Evolutionary conservation across 768 basidiomycete genomes (phyloP).

Genomic region (Kwoniella bestiolae): DNA sequence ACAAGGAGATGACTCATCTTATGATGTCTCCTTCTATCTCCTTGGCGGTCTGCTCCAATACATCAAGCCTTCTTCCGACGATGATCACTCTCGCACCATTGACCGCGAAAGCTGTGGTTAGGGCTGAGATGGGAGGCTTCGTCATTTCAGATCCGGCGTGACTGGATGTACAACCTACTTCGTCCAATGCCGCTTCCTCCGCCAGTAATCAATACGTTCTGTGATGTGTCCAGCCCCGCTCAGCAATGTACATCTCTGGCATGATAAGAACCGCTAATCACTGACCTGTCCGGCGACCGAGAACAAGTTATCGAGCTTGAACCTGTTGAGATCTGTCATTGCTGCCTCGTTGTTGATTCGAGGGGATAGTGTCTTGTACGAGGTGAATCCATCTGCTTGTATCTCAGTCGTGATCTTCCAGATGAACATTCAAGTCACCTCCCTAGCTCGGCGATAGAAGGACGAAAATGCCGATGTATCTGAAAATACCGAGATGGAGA

Average conservation of each 20-base stretch:
- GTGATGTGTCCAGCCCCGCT: too few relatives aligned
- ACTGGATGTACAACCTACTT: slow-evolving; percentile 52
- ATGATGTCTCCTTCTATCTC: slow-evolving; percentile 33
- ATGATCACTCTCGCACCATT: slow-evolving; percentile 52
- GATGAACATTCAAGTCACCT: neutral
- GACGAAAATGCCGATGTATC: neutral
- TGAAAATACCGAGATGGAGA: neutral
- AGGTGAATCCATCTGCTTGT: too few relatives aligned
- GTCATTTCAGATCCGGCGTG: neutral
- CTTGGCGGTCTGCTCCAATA: slow-evolving; percentile 36
- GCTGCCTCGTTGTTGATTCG: too few relatives aligned
- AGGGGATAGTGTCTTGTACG: too few relatives aligned
- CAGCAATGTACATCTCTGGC: too few relatives aligned
- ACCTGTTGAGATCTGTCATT: slow-evolving; percentile 9
- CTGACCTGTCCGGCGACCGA: slow-evolving; percentile 30
- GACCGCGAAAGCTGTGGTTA: slow-evolving; percentile 37
- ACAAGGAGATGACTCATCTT: slow-evolving; percentile 2
- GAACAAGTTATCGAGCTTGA: slow-evolving; percentile 33
- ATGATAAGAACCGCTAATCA: too few relatives aligned
- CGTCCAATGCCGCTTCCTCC: slow-evolving; percentile 50
- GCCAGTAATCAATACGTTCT: slow-evolving; percentile 40
- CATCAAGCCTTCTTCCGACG: slow-evolving; percentile 43
- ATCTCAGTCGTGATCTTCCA: neutral
- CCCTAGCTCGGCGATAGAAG: too few relatives aligned
- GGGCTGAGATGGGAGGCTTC: slow-evolving; percentile 20